Base-by-base conservation (phyloP, 2,329 filamentous ascomycete species). In the Didymella sp. region DNA sequence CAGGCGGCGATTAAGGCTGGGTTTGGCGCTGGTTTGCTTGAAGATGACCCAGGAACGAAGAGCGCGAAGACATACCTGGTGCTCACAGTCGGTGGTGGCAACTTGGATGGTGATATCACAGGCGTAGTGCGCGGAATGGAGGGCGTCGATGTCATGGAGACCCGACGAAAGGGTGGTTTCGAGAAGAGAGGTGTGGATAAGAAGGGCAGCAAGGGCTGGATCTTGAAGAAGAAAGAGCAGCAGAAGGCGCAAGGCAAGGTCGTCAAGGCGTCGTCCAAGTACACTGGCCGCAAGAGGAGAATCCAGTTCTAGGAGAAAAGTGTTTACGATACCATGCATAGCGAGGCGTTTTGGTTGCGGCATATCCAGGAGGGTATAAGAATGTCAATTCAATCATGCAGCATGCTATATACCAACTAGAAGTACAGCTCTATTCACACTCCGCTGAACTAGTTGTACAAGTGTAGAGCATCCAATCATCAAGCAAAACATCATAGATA, bases 51-150 rank as follows among this genome's bases (percentile, higher is more conserved):
- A 0, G 94, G 92, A 40, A 99, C 95, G 33, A 99, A 99, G 83
- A 97, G 93, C 73, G 87, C 89, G 66, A 99, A 99, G 82, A 82
- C 96, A n/a, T 99, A 99, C 75, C 82, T 99, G 2, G 94, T 99
- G 0, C 80, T 99, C 28, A 97, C 92, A 0, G 95, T 96, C 1
- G 95, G 94, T 28, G 84, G 85, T 1, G 89, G 90, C 8, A 83
- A 85, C 44, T 58, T 84, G 42, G 75, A 73, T 44, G 82, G 82
- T 8, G 93, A 96, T 73, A 97, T 99, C 62, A 97, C 93, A 0
- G 90, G 91, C 6, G 90, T 96, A 3, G 92, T 99, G 12, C 84
- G 88, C 58, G 91, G 90, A 1, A 91, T 98, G 92, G 90, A 95
- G 19, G 89, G 84, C 37, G 92, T 98, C 6, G 91, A 82, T 57